A percentile compares a stretch with the other conserved stretches of the same genome.
Conservation (phyloP, 352 stramenopile genomes). For the Phytopythium montanum region DNA sequence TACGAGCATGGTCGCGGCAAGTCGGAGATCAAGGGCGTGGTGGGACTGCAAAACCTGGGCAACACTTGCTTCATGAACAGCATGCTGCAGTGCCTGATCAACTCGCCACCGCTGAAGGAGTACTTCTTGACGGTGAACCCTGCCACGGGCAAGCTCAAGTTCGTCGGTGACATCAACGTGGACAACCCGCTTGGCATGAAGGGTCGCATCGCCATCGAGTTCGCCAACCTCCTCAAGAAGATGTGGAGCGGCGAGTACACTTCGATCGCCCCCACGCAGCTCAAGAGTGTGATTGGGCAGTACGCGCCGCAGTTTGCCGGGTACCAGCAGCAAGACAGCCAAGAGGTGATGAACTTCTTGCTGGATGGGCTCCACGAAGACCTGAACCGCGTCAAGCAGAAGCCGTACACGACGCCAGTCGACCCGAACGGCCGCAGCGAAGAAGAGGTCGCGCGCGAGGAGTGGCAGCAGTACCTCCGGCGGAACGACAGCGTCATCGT, state of each 20-base stretch:
- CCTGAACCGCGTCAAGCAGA: slow-evolving; percentile 82
- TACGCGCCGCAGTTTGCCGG: slow-evolving; percentile 88
- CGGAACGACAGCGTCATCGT: slow-evolving; percentile 92
- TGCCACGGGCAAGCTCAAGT: slow-evolving; percentile 27
- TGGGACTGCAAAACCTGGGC: slow-evolving; percentile 70
- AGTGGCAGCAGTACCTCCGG: slow-evolving; percentile 83
- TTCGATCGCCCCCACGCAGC: slow-evolving; percentile 62
- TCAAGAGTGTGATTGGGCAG: slow-evolving; percentile 85
- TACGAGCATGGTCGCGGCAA: slow-evolving; percentile 48
- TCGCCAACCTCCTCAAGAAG: slow-evolving; percentile 91
- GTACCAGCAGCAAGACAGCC: slow-evolving; percentile 89
- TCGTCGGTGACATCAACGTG: slow-evolving; percentile 90
- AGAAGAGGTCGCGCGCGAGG: slow-evolving; percentile 62
- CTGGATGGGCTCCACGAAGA: slow-evolving; percentile 92
- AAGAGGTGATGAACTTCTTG: slow-evolving; percentile 92
- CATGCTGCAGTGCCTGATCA: slow-evolving; percentile 91
- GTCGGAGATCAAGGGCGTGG: slow-evolving; percentile 54
- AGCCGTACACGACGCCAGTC: slow-evolving; percentile 74
- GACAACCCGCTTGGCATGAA: slow-evolving; percentile 94
- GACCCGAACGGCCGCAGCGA: slow-evolving; percentile 71
- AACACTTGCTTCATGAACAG: slow-evolving; percentile 89
- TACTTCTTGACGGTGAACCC: slow-evolving; percentile 91
- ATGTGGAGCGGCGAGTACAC: slow-evolving; percentile 93
- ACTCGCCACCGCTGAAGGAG: slow-evolving; percentile 88
- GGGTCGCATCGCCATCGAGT: slow-evolving; percentile 94